Percentiles rank a stretch among this genome's conserved stretches.
Evolutionary conservation across 129 eudicot species (phyloP).

Genomic region (Heracleum sosnowskyi): DNA sequence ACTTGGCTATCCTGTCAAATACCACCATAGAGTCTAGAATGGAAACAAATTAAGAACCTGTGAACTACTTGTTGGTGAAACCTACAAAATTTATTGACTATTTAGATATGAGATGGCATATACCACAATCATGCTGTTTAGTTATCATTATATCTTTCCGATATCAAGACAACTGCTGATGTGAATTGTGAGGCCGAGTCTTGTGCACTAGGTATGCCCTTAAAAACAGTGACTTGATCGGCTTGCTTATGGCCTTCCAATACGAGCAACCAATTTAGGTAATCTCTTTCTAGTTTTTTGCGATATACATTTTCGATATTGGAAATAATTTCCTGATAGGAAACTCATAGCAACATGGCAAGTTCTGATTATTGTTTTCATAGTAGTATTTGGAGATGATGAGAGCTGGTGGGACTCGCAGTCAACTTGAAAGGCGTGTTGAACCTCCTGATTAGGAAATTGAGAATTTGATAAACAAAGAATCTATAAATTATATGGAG

Average conservation of each 20-base stretch:
- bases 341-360: not conserved
- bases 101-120: not conserved
- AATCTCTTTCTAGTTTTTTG: no score
- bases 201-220: not conserved
- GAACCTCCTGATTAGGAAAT: slow-evolving; percentile 3
- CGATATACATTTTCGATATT: not conserved
- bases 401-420: not conserved
- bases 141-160: not conserved
- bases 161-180: no score
- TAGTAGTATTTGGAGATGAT: not conserved
- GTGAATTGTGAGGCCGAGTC: not conserved
- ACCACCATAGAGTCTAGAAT: not conserved
- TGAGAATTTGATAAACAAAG: not conserved
- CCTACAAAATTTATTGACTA: not conserved
- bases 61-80: not conserved
- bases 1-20: not conserved
- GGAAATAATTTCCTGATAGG: not conserved
- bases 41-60: not conserved
- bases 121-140: not conserved
- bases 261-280: no score
- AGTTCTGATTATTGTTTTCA: not conserved
- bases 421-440: not conserved
- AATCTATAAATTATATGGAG: not conserved
- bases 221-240: no score
- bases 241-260: no score